Conservation (phyloP, 495 filamentous ascomycete species). For the Bathelium albidoporum region DNA sequence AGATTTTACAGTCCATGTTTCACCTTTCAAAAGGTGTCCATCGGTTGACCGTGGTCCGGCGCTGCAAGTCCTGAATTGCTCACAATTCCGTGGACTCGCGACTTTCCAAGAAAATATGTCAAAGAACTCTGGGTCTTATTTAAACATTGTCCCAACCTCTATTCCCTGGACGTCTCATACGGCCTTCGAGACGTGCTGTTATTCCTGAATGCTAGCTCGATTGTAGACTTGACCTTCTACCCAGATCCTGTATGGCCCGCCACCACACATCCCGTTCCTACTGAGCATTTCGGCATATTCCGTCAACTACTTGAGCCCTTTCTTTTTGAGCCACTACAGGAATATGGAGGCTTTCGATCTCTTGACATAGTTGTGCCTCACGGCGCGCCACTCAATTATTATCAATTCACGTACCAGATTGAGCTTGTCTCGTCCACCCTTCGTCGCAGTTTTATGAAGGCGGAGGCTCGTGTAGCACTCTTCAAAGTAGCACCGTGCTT, state of each 20-base stretch:
- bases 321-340: neutral
- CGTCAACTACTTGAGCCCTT: neutral
- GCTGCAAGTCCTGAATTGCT: neutral
- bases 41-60: no score
- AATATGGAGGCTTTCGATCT: neutral
- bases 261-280: no score
- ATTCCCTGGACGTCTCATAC: neutral
- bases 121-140: neutral
- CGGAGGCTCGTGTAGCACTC: neutral
- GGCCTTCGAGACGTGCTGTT: neutral
- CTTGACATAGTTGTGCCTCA: neutral
- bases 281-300: no score
- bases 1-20: neutral
- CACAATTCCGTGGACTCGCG: no score
- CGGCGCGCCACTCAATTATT: neutral
- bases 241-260: neutral
- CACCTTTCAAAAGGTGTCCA: no score
- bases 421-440: neutral
- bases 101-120: neutral
- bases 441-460: neutral
- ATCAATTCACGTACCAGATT: neutral
- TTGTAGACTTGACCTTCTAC: no score
- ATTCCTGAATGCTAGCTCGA: no score
- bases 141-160: neutral
- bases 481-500: neutral